Conservation (phyloP, 176 grass and related monocot species). For the Oryza punctata region DNA sequence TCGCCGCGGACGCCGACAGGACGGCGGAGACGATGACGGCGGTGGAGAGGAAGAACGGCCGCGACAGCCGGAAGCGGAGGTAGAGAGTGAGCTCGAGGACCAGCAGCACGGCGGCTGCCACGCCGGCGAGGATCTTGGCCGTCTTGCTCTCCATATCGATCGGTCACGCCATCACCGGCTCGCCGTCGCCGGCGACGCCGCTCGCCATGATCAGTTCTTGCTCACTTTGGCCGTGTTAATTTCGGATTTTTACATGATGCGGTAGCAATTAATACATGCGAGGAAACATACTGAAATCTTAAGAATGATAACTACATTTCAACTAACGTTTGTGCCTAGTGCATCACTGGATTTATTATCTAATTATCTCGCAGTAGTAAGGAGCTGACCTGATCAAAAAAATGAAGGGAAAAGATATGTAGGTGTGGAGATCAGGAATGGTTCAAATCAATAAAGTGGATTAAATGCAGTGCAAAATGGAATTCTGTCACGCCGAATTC, state of each 20-base stretch:
- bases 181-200: too few species aligned
- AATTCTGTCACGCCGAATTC: neutral
- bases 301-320: constrained; percentile 5
- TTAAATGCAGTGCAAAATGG: neutral
- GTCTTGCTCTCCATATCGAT: constrained; percentile 35
- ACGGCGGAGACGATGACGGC: constrained; percentile 21
- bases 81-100: constrained; percentile 18
- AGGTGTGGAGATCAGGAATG: neutral
- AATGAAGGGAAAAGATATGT: neutral
- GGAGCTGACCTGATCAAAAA: constrained; percentile 6
- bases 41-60: constrained; percentile 42
- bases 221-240: neutral
- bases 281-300: neutral
- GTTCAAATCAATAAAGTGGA: neutral
- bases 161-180: neutral
- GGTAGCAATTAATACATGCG: neutral
- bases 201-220: neutral
- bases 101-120: neutral
- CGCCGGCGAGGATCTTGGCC: constrained; percentile 42
- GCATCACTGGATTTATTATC: neutral
- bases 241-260: neutral
- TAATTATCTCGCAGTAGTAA: neutral
- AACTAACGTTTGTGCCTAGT: neutral
- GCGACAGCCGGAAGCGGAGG: constrained; percentile 35
- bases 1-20: neutral